Base-by-base conservation (phyloP, 371 early-diverging fungal species). In the Lichtheimia ornata region DNA sequence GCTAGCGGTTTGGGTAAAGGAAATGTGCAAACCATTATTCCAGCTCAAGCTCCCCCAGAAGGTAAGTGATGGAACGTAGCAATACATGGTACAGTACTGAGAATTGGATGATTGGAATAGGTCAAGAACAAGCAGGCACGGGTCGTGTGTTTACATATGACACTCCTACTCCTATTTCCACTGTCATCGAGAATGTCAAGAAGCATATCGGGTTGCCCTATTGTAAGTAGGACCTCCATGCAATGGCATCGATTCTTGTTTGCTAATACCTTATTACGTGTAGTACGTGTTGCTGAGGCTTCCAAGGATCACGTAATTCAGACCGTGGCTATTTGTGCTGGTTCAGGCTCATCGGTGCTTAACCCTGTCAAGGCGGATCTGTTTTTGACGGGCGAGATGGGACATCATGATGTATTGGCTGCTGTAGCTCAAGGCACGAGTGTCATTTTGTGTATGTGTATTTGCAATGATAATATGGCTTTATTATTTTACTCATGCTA, bases 361-460 rank as follows among this genome's bases (percentile, higher is more conserved):
- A 63, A 69, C 12, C 69, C 74, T 2, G 64, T 74, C 0, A 50
- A 72, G 9, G 87, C 85, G 3, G 95, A 95, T 62, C 66, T 98
- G 49, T 90, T 87, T 65, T 84, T 97, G 40, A 94, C 99, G n/a
- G 99, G 99, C 24, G 97, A 97, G 76, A 91, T 97, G 86, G 84
- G 88, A 14, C 97, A 97, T 67, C 97, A 97, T 63, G 95, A 95
- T 57, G 81, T 97, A 2, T 79, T 98, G 50, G 90, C 85, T 41
- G 93, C 93, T 11, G 68, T 89, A 20, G 89, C 86, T 11, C 79
- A 84, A 40, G 77, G 84, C 52, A 92, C 88, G 13, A 91, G 87
- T 56, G 97, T 97, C 13, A 88, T 99, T 53, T 76, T 99, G 44
- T 91, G 96, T 81, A 79, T 78, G 79, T 65, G 17, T 41, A 15